phyloP scores from a whole-genome alignment of 73 alveolate species.

The Paramecium caudatum region DNA sequence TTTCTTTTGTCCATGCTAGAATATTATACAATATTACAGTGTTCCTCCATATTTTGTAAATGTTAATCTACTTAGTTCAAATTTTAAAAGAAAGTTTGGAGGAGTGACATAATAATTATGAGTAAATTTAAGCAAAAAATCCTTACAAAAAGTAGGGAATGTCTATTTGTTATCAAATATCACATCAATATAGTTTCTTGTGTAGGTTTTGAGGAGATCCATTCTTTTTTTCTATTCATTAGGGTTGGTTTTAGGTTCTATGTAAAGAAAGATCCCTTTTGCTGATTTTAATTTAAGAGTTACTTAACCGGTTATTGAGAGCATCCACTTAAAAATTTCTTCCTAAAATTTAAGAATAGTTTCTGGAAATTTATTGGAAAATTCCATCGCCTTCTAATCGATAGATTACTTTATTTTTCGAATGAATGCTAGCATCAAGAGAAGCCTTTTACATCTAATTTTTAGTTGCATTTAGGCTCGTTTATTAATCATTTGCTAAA shows the following conservation, averaged over 20 bases:
- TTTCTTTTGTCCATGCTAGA: not conserved
- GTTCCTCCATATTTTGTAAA: constrained; percentile 60
- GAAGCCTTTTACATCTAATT: not conserved
- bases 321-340: constrained; percentile 3
- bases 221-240: constrained; percentile 9
- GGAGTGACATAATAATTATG: constrained; percentile 10
- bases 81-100: not conserved
- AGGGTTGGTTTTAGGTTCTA: not conserved
- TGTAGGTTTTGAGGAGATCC: not conserved
- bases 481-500: constrained; percentile 1
- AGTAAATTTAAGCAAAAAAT: not conserved
- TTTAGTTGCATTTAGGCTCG: not conserved
- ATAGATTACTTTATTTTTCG: not conserved
- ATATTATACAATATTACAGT: not conserved
- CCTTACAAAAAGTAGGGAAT: not conserved
- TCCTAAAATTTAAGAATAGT: not conserved
- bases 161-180: not conserved
- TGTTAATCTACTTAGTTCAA: constrained; percentile 42
- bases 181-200: constrained; percentile 11
- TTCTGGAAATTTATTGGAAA: constrained; percentile 25
- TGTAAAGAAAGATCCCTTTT: not conserved
- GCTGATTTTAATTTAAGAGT: not conserved
- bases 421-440: not conserved
- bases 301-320: not conserved
- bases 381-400: not conserved